phyloP scores from a whole-genome alignment of 371 early-diverging fungal genomes.

The Zopfochytrium polystomum region DNA sequence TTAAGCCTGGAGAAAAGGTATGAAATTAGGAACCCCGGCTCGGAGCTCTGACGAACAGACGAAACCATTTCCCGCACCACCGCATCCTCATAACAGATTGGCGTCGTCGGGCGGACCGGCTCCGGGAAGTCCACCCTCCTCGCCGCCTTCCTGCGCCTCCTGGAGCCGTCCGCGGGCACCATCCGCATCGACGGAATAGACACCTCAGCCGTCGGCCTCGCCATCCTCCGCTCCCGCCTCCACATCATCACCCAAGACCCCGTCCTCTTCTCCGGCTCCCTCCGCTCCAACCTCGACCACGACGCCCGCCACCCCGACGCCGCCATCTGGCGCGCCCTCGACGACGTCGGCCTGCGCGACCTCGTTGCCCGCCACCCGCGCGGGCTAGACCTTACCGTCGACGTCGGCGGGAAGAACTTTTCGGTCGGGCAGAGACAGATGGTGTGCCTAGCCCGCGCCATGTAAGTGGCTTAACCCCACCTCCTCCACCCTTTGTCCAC shows the following conservation, averaged over 20 bases:
- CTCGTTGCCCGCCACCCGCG: no score
- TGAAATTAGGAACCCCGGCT: slow-evolving; percentile 86
- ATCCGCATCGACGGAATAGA: no score
- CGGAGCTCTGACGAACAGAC: slow-evolving; percentile 79
- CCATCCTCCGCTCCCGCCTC: slow-evolving; percentile 57
- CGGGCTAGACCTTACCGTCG: no score
- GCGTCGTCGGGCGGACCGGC: no score
- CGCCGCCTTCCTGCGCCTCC: slow-evolving; percentile 18
- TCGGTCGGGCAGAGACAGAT: no score
- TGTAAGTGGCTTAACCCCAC: no score
- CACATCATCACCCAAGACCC: slow-evolving; percentile 96
- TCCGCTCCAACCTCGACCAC: slow-evolving; percentile 79
- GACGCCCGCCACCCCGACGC: slow-evolving; percentile 65
- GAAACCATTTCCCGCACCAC: slow-evolving; percentile 79
- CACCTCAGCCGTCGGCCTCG: slow-evolving; percentile 64
- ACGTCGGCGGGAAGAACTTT: no score
- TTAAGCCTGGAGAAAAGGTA: slow-evolving; percentile 55
- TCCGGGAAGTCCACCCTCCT: no score
- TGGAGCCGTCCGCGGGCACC: neutral
- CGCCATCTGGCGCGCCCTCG: slow-evolving; percentile 80
- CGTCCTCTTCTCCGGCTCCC: slow-evolving; percentile 62
- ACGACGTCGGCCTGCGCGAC: no score
- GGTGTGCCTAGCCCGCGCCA: no score
- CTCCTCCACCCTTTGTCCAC: no score
- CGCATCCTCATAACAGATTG: slow-evolving; percentile 66